Conservation (phyloP, 1,284 basidiomycete genomes). For the Thelephora terrestris region DNA sequence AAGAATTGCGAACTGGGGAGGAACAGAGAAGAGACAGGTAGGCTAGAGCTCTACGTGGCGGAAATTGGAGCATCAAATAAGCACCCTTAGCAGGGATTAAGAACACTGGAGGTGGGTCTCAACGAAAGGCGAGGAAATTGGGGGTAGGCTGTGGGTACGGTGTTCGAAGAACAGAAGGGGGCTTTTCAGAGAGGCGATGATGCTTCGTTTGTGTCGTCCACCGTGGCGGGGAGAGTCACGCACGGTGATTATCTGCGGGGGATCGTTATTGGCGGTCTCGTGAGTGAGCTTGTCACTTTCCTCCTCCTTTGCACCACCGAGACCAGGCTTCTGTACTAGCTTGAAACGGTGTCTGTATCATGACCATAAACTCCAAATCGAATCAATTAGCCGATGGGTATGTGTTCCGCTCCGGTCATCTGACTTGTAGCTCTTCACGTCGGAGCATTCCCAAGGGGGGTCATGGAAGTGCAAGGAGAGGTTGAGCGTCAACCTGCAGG, state of each 20-base stretch:
- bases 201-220: not conserved
- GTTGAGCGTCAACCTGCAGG: conserved; percentile 68
- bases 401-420: conserved; percentile 56
- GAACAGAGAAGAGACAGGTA: too few relatives aligned
- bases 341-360: conserved; percentile 50
- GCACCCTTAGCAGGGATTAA: too few relatives aligned
- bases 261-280: conserved; percentile 12
- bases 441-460: conserved; percentile 69
- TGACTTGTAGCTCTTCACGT: conserved; percentile 48
- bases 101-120: too few relatives aligned
- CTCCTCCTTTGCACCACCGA: conserved; percentile 21
- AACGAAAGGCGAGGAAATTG: too few relatives aligned
- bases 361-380: conserved; percentile 25
- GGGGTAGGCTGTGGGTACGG: not conserved
- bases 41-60: too few relatives aligned
- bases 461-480: conserved; percentile 79
- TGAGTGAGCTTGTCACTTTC: conserved; percentile 22
- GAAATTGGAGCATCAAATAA: too few relatives aligned
- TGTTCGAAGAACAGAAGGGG: conserved; percentile 10
- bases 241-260: conserved; percentile 9
- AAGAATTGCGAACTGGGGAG: too few relatives aligned
- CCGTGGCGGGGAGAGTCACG: not conserved
- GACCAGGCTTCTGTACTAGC: conserved; percentile 35
- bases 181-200: conserved; percentile 2
- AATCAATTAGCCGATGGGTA: conserved; percentile 60